Conservation (phyloP, 768 basidiomycete species). For the Lactarius sanguifluus region DNA sequence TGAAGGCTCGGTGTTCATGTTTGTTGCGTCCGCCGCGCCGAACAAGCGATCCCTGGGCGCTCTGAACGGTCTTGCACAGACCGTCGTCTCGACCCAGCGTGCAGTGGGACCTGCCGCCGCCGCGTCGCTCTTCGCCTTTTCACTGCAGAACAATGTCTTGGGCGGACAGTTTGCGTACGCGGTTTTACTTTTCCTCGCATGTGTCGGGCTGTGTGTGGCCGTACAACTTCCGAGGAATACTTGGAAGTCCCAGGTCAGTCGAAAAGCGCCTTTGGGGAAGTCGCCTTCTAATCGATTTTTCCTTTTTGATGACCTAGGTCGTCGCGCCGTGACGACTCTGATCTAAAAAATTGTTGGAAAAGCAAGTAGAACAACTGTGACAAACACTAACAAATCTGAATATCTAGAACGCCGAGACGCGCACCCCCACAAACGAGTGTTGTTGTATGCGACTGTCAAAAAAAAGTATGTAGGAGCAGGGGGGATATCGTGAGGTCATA, state of each 20-base stretch:
- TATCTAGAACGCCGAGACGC: too few species aligned
- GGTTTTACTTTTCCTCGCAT: slow-evolving; percentile 23
- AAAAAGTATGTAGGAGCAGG: neutral
- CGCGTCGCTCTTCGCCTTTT: slow-evolving; percentile 53
- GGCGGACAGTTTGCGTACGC: slow-evolving; percentile 47
- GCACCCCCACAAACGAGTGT: too few species aligned
- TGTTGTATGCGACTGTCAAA: neutral
- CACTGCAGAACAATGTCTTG: slow-evolving; percentile 43
- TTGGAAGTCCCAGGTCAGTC: neutral
- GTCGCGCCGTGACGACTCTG: neutral
- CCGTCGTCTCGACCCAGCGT: slow-evolving; percentile 48
- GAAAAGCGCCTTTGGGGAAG: neutral
- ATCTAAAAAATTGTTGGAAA: neutral
- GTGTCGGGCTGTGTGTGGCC: neutral
- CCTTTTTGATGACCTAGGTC: neutral
- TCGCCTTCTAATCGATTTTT: neutral
- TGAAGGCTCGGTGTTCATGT: slow-evolving; percentile 33
- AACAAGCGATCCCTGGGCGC: slow-evolving; percentile 43
- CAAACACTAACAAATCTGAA: neutral
- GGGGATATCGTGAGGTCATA: neutral
- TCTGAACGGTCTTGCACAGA: slow-evolving; percentile 38
- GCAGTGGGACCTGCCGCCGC: slow-evolving; percentile 37
- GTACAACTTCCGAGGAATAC: neutral
- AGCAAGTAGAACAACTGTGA: neutral
- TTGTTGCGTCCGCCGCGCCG: slow-evolving; percentile 37